Evolutionary conservation across 2,329 filamentous ascomycete species (phyloP).

Genomic region (Aspergillus pseudoviridinutans): DNA sequence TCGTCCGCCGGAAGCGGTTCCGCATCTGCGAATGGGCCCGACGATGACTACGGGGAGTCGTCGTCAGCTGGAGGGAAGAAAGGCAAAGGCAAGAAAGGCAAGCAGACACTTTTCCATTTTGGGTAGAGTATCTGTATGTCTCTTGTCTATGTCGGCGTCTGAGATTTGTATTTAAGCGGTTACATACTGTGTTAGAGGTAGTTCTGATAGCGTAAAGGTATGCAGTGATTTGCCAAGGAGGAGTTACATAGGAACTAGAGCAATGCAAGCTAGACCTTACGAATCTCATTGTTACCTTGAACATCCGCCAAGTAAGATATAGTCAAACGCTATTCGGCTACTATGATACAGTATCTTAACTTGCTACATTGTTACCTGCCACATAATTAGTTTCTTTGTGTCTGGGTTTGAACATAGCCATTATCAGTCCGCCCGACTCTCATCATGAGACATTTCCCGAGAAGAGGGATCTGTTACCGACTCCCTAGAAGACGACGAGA

Average conservation of each 20-base stretch:
- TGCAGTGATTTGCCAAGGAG: background rate
- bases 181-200: slow-evolving; percentile 3
- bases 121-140: slow-evolving; percentile 14
- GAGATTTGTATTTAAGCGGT: slow-evolving; percentile 5
- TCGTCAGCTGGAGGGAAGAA: slow-evolving; percentile 28
- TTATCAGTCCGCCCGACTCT: background rate
- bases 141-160: background rate
- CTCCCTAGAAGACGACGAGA: background rate
- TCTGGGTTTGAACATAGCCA: background rate
- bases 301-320: background rate
- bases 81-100: slow-evolving; percentile 39
- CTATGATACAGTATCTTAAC: background rate
- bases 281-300: background rate
- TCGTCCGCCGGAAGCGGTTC: slow-evolving; percentile 23
- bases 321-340: too few relatives aligned
- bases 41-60: slow-evolving; percentile 17
- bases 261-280: background rate
- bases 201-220: background rate
- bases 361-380: background rate
- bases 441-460: background rate
- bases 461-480: background rate
- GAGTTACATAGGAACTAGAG: background rate
- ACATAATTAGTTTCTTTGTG: background rate
- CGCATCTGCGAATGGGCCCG: slow-evolving; percentile 13
- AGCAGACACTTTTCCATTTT: slow-evolving; percentile 40